Percentiles rank a stretch among this genome's conserved stretches.
Evolutionary conservation across 139 green algal genomes (phyloP).

Genomic region (Chlorokybus atmophyticus): DNA sequence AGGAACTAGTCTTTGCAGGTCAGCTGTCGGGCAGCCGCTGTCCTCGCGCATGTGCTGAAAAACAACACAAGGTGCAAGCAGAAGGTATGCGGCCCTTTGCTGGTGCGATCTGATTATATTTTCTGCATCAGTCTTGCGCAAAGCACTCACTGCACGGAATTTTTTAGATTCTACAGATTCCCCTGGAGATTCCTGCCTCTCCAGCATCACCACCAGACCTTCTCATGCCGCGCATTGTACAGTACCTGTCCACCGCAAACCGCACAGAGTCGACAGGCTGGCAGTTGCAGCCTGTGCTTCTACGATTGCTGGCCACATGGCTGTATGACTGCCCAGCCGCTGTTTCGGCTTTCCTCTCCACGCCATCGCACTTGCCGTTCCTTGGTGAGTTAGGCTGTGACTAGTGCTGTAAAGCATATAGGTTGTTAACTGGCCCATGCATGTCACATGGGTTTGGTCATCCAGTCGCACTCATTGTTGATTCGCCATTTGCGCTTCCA

Average conservation of each 20-base stretch:
- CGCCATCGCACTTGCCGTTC: conserved; percentile 12
- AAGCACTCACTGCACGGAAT: too few species aligned
- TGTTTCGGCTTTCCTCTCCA: conserved; percentile 35
- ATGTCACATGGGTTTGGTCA: too few species aligned
- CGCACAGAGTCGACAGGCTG: neutral
- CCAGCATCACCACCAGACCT: conserved; percentile 20
- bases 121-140: too few species aligned
- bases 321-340: conserved; percentile 42
- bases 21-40: conserved; percentile 16
- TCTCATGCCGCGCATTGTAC: conserved; percentile 25
- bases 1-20: too few species aligned
- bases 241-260: conserved; percentile 12
- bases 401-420: too few species aligned
- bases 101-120: too few species aligned
- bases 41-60: conserved; percentile 20
- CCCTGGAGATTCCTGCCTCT: conserved; percentile 24
- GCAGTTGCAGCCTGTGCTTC: conserved; percentile 27
- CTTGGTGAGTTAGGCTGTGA: conserved; percentile 7
- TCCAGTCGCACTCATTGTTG: too few species aligned
- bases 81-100: too few species aligned
- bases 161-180: conserved; percentile 24
- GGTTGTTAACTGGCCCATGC: too few species aligned
- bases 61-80: conserved; percentile 24
- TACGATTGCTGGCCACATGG: conserved; percentile 54
- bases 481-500: too few species aligned